Evolutionary conservation across 2,329 filamentous ascomycete genomes (phyloP).

Genomic region (Fusarium continuum): DNA sequence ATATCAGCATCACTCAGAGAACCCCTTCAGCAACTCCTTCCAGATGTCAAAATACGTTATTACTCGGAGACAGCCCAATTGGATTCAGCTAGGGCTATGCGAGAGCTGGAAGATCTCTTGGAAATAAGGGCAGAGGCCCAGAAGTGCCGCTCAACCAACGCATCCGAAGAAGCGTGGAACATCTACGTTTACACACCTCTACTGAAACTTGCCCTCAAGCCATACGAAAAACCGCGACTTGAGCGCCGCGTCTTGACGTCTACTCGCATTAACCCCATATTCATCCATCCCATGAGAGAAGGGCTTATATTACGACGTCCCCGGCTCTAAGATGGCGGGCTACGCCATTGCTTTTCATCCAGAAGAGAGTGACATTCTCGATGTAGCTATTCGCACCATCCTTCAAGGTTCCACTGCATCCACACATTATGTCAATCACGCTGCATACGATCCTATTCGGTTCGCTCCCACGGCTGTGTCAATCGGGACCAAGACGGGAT

Average conservation of each 20-base stretch:
- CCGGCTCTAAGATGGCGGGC: conserved; percentile 9
- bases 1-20: neutral
- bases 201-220: conserved; percentile 1
- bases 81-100: neutral
- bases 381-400: neutral
- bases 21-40: neutral
- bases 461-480: conserved; percentile 1
- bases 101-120: neutral
- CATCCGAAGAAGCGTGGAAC: conserved; percentile 4
- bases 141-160: neutral
- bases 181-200: conserved; percentile 1
- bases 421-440: neutral
- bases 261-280: neutral
- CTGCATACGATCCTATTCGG: neutral
- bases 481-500: neutral
- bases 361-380: neutral
- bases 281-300: conserved; percentile 3
- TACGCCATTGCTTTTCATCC: conserved; percentile 1
- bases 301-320: neutral
- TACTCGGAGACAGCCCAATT: neutral
- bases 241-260: neutral
- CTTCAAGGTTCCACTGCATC: neutral
- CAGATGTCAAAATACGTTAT: neutral
- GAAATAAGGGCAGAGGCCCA: neutral
- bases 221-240: neutral